These are phyloP conservation scores for Xylaria bambusicola DNA, from an alignment of 495 filamentous ascomycete genomes.

Conservation along the genomic window DNA sequence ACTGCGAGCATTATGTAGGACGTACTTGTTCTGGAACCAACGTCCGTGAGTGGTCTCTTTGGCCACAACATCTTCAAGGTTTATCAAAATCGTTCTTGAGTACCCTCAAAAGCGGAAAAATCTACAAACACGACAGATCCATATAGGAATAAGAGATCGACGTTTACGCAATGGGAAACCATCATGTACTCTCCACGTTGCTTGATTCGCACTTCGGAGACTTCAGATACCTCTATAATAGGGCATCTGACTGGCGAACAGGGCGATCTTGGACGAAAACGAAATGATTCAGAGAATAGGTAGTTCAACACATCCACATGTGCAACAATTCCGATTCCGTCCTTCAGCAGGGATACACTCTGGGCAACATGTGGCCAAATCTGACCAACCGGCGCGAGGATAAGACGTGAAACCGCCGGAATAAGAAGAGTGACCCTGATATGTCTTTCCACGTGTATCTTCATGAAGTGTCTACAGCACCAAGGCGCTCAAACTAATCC, in stretches of 20 bases:
- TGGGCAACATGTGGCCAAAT: background rate
- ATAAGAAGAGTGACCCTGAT: background rate
- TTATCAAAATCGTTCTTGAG: background rate
- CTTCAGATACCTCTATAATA: background rate
- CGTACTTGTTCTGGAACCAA: background rate
- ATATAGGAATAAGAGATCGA: background rate
- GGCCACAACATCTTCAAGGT: background rate
- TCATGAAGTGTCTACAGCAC: too few species aligned
- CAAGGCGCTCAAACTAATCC: too few species aligned
- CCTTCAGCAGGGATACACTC: too few species aligned
- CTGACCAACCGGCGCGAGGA: constrained; percentile 5
- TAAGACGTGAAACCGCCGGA: background rate
- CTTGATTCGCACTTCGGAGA: background rate
- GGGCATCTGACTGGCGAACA: background rate
- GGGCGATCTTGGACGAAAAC: too few species aligned
- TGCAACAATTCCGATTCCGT: too few species aligned
- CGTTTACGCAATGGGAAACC: too few species aligned
- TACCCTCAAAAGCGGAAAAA: background rate
- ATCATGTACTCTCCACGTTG: too few species aligned
- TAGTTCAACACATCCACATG: background rate
- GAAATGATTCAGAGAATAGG: background rate
- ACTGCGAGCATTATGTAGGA: constrained; percentile 1
- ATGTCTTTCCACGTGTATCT: background rate
- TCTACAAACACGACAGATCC: background rate
- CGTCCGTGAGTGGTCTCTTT: background rate